Conservation (phyloP, 176 grass and related monocot genomes). For the Chrysopogon serrulatus region DNA sequence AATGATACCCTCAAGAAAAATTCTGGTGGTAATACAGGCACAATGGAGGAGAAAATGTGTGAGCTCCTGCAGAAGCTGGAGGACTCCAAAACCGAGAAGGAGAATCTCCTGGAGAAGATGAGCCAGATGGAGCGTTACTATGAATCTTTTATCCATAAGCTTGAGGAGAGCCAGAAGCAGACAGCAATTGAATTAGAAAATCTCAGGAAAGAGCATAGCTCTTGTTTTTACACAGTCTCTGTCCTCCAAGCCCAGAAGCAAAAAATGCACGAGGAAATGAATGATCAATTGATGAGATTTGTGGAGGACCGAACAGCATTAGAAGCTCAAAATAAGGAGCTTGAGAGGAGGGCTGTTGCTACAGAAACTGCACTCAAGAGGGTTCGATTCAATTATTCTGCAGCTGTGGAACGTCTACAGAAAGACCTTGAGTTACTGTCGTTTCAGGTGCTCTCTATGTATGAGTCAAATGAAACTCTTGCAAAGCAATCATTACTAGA, state of each 20-base stretch:
- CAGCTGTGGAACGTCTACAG: conserved; percentile 78
- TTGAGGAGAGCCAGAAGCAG: conserved; percentile 85
- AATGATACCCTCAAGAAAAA: conserved; percentile 40
- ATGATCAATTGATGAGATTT: conserved; percentile 70
- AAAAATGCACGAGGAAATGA: conserved; percentile 88
- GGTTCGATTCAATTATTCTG: conserved; percentile 86
- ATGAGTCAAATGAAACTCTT: conserved; percentile 85
- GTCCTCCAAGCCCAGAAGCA: conserved; percentile 89
- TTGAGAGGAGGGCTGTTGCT: conserved; percentile 79
- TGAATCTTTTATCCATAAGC: conserved; percentile 78
- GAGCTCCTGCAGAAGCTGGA: conserved; percentile 87
- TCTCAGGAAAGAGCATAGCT: conserved; percentile 84
- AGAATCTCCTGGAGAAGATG: conserved; percentile 83
- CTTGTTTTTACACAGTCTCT: conserved; percentile 85
- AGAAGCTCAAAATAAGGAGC: conserved; percentile 79
- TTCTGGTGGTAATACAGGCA: conserved; percentile 38
- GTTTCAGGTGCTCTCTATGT: conserved; percentile 98
- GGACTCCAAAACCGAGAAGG: conserved; percentile 92
- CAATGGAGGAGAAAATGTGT: conserved; percentile 89
- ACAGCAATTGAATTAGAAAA: conserved; percentile 78
- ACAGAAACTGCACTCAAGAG: conserved; percentile 82
- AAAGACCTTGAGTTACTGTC: conserved; percentile 96
- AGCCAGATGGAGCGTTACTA: conserved; percentile 93
- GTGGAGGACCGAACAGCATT: conserved; percentile 66
- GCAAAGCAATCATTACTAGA: conserved; percentile 73